Conservation (phyloP, 2,329 filamentous ascomycete genomes). For the Fusarium circinatum region DNA sequence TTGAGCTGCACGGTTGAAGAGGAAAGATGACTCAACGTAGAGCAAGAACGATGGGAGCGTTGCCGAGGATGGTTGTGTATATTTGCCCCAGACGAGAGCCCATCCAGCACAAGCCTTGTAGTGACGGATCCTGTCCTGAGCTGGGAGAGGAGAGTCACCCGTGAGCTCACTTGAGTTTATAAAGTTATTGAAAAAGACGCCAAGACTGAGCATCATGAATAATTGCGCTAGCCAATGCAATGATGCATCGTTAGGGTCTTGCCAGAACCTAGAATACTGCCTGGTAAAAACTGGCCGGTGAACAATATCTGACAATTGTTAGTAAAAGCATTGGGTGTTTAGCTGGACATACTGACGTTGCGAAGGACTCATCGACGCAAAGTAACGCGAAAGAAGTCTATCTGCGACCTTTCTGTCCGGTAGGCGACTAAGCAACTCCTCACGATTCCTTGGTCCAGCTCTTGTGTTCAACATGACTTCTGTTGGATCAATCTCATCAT, state of each 20-base stretch:
- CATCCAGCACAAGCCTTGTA: slow-evolving; percentile 63
- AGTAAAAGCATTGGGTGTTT: neutral
- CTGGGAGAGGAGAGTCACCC: slow-evolving; percentile 51
- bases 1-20: slow-evolving; percentile 61
- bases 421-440: slow-evolving; percentile 59
- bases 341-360: slow-evolving; percentile 53
- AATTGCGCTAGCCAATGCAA: slow-evolving; percentile 63
- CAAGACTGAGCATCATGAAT: slow-evolving; percentile 59
- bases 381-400: slow-evolving; percentile 63
- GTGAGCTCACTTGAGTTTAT: slow-evolving; percentile 57
- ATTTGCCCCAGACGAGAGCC: slow-evolving; percentile 62
- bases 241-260: slow-evolving; percentile 51
- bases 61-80: slow-evolving; percentile 58
- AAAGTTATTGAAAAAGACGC: slow-evolving; percentile 57
- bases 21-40: slow-evolving; percentile 64
- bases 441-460: slow-evolving; percentile 52
- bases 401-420: slow-evolving; percentile 60
- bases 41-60: slow-evolving; percentile 63
- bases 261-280: slow-evolving; percentile 62
- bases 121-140: slow-evolving; percentile 57
- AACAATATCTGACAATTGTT: slow-evolving; percentile 56
- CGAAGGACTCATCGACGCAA: slow-evolving; percentile 63
- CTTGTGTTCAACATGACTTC: slow-evolving; percentile 58
- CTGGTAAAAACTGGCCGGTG: slow-evolving; percentile 64
- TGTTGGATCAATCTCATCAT: slow-evolving; percentile 50